Evolutionary conservation across 345 rosid genomes (phyloP), one percentile per base, ranked within the genome.

Genomic region (Sonneratia caseolaris): DNA sequence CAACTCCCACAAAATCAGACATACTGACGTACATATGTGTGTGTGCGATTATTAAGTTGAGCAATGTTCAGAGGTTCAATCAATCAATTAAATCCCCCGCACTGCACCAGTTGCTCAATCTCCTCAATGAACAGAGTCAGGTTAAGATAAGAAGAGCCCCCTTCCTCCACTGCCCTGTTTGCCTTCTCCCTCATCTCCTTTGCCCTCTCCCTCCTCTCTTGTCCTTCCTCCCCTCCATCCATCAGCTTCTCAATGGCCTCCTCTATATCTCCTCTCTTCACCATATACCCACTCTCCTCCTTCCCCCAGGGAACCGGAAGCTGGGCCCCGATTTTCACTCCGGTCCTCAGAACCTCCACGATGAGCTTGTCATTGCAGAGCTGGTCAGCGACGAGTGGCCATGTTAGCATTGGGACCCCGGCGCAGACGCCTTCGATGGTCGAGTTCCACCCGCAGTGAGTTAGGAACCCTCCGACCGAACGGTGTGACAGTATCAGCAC

Each of bases 371-470:
- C 84, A 45, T 83, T 83, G 66, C 40, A 75, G 72, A 83, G 81
- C 68, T 83, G 84, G 21, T 83, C 86, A 12, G 68, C 81, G 38
- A 78, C 76, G 16, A 83, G 66, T 1, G 82, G 84, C 84, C 82
- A 81, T 5, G 80, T 76, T 61, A 77, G 38, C 75, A 83, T 66
- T 8, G 86, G 82, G 56, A 81, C 59, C 0, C 82, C 86, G 0
- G 81, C 67, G 7, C 74, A 14, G 35, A 83, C 64, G 8, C 71
- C 78, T 66, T 79, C 82, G 0, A 76, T 36, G 2, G 76, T 79
- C 14, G 82, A 83, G 48, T 83, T 83, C 84, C 84, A 82, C 2
- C 86, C 86, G n/a, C 81, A 79, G 47, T 83, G 86, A 8, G 81
- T 81, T 51, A 83, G 49, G 56, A 83, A 81, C 3, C 74, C 84